Base-by-base conservation (phyloP, 371 early-diverging fungal species). In the Dichotomocladium elegans region DNA sequence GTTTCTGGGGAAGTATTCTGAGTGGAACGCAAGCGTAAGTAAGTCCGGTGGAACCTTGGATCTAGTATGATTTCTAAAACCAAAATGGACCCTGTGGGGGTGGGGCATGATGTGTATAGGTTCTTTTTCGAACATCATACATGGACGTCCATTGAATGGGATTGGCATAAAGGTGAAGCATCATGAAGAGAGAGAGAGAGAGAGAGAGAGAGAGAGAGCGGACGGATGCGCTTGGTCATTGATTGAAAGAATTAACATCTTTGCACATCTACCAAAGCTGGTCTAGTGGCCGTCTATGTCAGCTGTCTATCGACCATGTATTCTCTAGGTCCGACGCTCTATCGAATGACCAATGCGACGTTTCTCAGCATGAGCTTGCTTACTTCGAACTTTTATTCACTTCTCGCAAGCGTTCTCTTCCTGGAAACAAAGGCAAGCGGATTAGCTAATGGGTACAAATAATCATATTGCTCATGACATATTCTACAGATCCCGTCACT, bases 301-400 rank as follows among this genome's bases (percentile, higher is more conserved):
- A 2, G 63, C 14, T 60, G 71, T 34, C 47, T 74, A 22, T 74
- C 70, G 27, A 57, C 48, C 33, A 70, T 74, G 72, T 71, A 71
- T 47, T 71, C 71, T 2, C 51, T 70, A n/a, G 67, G 66, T 2
- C 75, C 75, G 4, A 63, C 57, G 7, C 47, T 74, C 0, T 71
- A 69, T 29, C 60, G 71, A 8, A 48, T 68, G 50, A 51, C 64
- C 5, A 64, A 68, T n/a, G 75, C 75, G 1, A 66, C 67, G 1
- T 74, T 74, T 54, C 50, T 74, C 1, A 71, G 67, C 17, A 68
- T 74, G 63, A 74, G 65, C 31, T 41, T 74, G 24, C 60, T 71
- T 14, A 71, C 75, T 28, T 68, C 69, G 25, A 74, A 74, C 33
- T 74, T 70, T 45, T 74, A 71, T 49, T 71, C 75, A 1, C 41